Conservation (phyloP, 768 basidiomycete genomes). For the Butyriboletus loyo region DNA sequence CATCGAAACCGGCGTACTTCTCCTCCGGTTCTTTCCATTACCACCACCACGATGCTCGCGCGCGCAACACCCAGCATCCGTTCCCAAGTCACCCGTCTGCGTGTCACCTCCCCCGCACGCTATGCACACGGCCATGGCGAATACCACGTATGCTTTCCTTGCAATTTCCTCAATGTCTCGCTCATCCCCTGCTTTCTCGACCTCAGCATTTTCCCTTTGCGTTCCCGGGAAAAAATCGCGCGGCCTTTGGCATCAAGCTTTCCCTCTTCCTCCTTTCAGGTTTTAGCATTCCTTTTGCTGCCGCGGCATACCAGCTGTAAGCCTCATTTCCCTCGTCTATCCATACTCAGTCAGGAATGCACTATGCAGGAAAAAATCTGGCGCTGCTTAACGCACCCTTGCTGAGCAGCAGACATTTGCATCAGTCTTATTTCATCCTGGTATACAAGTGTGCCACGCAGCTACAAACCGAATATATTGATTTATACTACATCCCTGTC, state of each 20-base stretch:
- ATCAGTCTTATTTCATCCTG: background rate
- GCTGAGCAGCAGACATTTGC: constrained; percentile 1
- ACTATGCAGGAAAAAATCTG: constrained; percentile 39
- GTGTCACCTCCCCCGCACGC: constrained; percentile 32
- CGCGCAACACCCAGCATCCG: constrained; percentile 42
- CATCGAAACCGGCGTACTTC: background rate
- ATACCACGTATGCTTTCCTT: constrained; percentile 47
- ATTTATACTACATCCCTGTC: constrained; percentile 16
- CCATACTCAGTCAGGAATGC: constrained; percentile 10
- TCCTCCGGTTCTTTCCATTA: constrained; percentile 15
- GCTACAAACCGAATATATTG: background rate
- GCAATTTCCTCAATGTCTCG: background rate
- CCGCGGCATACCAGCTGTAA: constrained; percentile 62
- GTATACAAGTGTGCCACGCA: constrained; percentile 7
- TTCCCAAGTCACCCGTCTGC: constrained; percentile 35
- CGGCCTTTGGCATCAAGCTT: constrained; percentile 38
- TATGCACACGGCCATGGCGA: constrained; percentile 47
- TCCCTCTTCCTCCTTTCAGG: constrained; percentile 45
- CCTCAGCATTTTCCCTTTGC: constrained; percentile 55
- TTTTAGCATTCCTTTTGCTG: constrained; percentile 66
- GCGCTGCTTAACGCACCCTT: constrained; percentile 23
- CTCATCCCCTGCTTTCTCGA: constrained; percentile 6
- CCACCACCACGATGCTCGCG: constrained; percentile 37
- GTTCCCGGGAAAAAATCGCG: constrained; percentile 49
- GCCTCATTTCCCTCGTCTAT: constrained; percentile 22